phyloP scores from a whole-genome alignment of 495 filamentous ascomycete genomes.

The Penicillium egyptiacum region DNA sequence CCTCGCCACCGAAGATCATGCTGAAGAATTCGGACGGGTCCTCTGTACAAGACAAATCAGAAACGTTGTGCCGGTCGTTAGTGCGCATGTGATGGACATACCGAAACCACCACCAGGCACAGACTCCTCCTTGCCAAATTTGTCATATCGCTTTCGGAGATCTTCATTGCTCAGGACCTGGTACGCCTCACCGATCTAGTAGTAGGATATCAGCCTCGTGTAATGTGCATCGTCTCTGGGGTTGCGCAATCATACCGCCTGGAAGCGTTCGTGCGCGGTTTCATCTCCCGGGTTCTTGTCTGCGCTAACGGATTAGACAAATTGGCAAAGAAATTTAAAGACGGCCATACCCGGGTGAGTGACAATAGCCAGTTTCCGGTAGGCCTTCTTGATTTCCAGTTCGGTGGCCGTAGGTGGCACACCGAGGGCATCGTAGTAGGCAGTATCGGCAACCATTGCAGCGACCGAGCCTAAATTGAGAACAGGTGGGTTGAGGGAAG shows the following conservation, averaged over 20 bases:
- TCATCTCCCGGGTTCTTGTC: slow-evolving; percentile 99
- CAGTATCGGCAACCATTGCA: slow-evolving; percentile 79
- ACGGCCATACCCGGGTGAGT: slow-evolving; percentile 60
- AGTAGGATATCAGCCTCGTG: slow-evolving; percentile 16
- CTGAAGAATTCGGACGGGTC: slow-evolving; percentile 98
- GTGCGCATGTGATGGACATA: slow-evolving; percentile 32
- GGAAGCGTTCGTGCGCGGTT: slow-evolving; percentile 89
- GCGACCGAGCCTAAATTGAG: slow-evolving; percentile 1
- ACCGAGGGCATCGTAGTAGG: slow-evolving; percentile 87
- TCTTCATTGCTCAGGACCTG: slow-evolving; percentile 90
- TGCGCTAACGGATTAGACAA: slow-evolving; percentile 27
- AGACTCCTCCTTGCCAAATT: slow-evolving; percentile 90
- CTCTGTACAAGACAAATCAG: slow-evolving; percentile 44
- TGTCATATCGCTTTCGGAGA: slow-evolving; percentile 88
- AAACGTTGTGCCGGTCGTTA: slow-evolving; percentile 19
- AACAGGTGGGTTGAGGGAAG: background rate
- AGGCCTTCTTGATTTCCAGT: slow-evolving; percentile 99
- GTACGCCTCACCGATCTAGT: slow-evolving; percentile 90
- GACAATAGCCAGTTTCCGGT: slow-evolving; percentile 88
- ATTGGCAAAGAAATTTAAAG: background rate
- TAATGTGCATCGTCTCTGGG: slow-evolving; percentile 1
- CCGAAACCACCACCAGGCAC: slow-evolving; percentile 87
- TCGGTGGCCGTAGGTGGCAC: slow-evolving; percentile 87
- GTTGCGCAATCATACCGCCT: slow-evolving; percentile 56
- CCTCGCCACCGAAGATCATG: slow-evolving; percentile 97